These are phyloP conservation scores for Apiotrichum gamsii DNA, from an alignment of 1,284 basidiomycete species.

Conservation along the genomic window DNA sequence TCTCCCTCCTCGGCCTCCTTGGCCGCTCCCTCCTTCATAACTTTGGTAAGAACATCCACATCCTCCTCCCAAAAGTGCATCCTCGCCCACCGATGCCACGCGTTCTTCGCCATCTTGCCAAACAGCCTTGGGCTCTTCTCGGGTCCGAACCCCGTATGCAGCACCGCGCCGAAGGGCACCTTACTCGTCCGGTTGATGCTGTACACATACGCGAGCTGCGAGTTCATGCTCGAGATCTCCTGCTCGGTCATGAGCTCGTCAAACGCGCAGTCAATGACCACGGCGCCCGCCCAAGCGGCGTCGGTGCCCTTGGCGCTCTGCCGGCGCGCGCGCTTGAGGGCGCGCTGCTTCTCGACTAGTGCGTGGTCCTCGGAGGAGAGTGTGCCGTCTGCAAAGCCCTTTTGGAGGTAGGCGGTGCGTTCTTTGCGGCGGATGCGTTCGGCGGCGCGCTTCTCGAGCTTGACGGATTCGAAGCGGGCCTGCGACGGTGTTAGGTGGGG, in stretches of 20 bases:
- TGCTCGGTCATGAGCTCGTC: conserved; percentile 92
- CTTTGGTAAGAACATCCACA: conserved; percentile 21
- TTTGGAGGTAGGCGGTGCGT: conserved; percentile 16
- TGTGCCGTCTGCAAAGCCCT: conserved; percentile 33
- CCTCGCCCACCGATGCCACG: conserved; percentile 66
- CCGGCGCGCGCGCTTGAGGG: conserved; percentile 22
- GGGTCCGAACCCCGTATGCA: conserved; percentile 65
- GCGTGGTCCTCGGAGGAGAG: conserved; percentile 25
- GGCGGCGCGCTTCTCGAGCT: conserved; percentile 30
- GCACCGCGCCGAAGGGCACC: conserved; percentile 62
- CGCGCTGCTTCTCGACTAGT: conserved; percentile 22
- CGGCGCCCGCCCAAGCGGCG: conserved; percentile 55
- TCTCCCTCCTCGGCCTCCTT: neutral
- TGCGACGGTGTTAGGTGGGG: conserved; percentile 13
- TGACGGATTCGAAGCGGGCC: conserved; percentile 18
- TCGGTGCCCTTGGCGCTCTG: conserved; percentile 12
- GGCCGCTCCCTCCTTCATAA: conserved; percentile 3
- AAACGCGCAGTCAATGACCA: conserved; percentile 88
- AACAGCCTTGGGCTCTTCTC: conserved; percentile 35
- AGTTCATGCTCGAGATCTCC: conserved; percentile 82
- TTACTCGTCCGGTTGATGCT: conserved; percentile 69
- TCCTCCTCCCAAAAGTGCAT: conserved; percentile 67
- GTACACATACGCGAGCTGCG: conserved; percentile 85
- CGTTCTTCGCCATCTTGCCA: conserved; percentile 40
- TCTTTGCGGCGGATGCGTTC: conserved; percentile 30